Conservation (phyloP, 768 basidiomycete genomes). For the Solioccasus polychromus region DNA sequence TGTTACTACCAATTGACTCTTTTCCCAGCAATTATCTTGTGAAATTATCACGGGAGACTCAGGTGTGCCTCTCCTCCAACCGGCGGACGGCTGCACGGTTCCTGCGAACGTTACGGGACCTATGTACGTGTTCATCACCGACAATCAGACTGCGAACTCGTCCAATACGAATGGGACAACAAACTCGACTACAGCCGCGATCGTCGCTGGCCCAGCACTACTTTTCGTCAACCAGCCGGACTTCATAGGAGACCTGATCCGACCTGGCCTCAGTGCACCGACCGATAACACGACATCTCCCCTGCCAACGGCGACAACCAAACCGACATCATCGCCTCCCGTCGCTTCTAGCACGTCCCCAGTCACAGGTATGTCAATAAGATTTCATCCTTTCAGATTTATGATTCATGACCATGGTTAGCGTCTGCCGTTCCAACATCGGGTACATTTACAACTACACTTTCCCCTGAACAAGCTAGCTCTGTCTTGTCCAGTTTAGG, state of each 20-base stretch:
- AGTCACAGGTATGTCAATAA: background rate
- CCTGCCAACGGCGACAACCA: conserved; percentile 1
- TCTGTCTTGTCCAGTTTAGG: conserved; percentile 34
- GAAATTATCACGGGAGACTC: conserved; percentile 73
- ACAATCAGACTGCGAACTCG: conserved; percentile 52
- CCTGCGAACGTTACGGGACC: conserved; percentile 70
- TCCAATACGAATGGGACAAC: conserved; percentile 42
- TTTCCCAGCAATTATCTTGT: conserved; percentile 54
- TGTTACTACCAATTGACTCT: conserved; percentile 9
- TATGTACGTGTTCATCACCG: conserved; percentile 70
- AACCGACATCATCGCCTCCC: background rate
- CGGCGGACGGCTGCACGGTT: conserved; percentile 58
- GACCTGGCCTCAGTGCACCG: conserved; percentile 20
- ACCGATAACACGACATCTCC: background rate
- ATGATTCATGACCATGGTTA: too few relatives aligned
- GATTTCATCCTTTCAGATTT: conserved; percentile 2
- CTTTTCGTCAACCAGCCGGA: conserved; percentile 61
- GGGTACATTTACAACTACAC: conserved; percentile 14
- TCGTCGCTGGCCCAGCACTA: conserved; percentile 71
- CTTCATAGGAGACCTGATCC: conserved; percentile 46
- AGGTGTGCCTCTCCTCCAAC: conserved; percentile 53
- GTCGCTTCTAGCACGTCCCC: background rate
- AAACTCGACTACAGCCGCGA: conserved; percentile 10
- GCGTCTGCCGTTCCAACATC: background rate
- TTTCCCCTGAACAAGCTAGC: conserved; percentile 25